Evolutionary conservation across 2,329 filamentous ascomycete species (phyloP).

Genomic region (Cercospora sp.): DNA sequence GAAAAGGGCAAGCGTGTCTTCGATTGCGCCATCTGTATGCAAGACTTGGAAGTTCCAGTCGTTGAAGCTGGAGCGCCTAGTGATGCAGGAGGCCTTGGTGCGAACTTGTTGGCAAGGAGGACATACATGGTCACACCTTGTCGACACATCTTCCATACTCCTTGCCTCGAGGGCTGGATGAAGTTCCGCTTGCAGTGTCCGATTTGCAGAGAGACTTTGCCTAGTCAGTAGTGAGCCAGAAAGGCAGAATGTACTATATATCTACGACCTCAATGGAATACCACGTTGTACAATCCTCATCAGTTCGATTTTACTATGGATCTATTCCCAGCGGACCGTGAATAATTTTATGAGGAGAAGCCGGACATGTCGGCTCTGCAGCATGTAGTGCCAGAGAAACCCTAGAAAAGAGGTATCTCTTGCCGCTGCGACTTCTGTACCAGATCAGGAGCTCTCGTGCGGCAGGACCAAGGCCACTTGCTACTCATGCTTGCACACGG

Average conservation of each 20-base stretch:
- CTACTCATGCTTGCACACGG: not conserved
- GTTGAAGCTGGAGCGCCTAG: slow-evolving; percentile 53
- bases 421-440: not conserved
- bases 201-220: slow-evolving; percentile 87
- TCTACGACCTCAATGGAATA: not conserved
- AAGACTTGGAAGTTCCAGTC: slow-evolving; percentile 85
- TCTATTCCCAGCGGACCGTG: not conserved
- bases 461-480: not conserved
- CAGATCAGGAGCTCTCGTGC: not conserved
- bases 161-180: slow-evolving; percentile 95
- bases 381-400: not conserved
- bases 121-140: slow-evolving; percentile 98
- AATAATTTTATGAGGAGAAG: not conserved
- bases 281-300: not conserved
- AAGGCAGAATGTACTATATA: not conserved
- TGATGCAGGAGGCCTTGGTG: slow-evolving; percentile 48
- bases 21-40: slow-evolving; percentile 94
- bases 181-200: slow-evolving; percentile 89
- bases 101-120: slow-evolving; percentile 72
- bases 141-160: slow-evolving; percentile 90
- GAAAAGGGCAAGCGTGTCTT: slow-evolving; percentile 64
- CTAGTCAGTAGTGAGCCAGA: slow-evolving; percentile 52
- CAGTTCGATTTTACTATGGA: not conserved
- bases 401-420: not conserved
- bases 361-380: not conserved